phyloP scores from a whole-genome alignment of 768 basidiomycete species.

The Cubamyces sp. region DNA sequence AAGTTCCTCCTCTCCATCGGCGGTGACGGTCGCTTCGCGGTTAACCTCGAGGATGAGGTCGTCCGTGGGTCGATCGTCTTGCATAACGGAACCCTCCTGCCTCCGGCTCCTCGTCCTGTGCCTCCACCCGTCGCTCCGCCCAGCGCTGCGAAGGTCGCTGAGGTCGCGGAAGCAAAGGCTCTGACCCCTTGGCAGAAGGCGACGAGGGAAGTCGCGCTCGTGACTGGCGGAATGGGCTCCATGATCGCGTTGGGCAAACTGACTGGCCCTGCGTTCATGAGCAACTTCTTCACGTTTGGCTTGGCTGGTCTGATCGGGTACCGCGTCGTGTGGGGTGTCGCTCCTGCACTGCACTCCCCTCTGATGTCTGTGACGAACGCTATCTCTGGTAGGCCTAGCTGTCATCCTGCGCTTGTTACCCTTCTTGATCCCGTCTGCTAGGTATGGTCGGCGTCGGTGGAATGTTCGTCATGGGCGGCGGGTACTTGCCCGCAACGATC shows the following conservation, averaged over 20 bases:
- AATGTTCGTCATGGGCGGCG: slow-evolving; percentile 90
- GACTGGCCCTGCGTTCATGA: slow-evolving; percentile 85
- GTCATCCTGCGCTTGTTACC: neutral
- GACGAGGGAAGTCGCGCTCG: slow-evolving; percentile 69
- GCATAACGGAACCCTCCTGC: slow-evolving; percentile 66
- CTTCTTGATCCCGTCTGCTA: slow-evolving; percentile 26
- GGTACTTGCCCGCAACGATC: slow-evolving; percentile 79
- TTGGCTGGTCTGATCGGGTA: slow-evolving; percentile 86
- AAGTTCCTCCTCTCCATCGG: slow-evolving; percentile 85
- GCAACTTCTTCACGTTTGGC: slow-evolving; percentile 87
- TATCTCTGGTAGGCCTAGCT: slow-evolving; percentile 60
- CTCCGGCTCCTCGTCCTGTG: slow-evolving; percentile 67
- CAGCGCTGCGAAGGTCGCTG: slow-evolving; percentile 48
- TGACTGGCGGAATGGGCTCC: slow-evolving; percentile 79
- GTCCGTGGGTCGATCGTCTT: slow-evolving; percentile 79
- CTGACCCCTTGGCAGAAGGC: slow-evolving; percentile 89
- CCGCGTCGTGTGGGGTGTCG: slow-evolving; percentile 88
- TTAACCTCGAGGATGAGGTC: slow-evolving; percentile 84
- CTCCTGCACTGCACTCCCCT: slow-evolving; percentile 86
- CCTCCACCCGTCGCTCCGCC: slow-evolving; percentile 65
- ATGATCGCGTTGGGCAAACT: slow-evolving; percentile 75
- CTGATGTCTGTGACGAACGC: slow-evolving; percentile 92
- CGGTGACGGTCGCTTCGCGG: slow-evolving; percentile 58
- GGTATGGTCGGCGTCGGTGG: slow-evolving; percentile 84
- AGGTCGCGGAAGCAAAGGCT: slow-evolving; percentile 51